These are phyloP conservation scores for Tolypocladium amazonense DNA, from an alignment of 2,329 filamentous ascomycete genomes.

Conservation along the genomic window DNA sequence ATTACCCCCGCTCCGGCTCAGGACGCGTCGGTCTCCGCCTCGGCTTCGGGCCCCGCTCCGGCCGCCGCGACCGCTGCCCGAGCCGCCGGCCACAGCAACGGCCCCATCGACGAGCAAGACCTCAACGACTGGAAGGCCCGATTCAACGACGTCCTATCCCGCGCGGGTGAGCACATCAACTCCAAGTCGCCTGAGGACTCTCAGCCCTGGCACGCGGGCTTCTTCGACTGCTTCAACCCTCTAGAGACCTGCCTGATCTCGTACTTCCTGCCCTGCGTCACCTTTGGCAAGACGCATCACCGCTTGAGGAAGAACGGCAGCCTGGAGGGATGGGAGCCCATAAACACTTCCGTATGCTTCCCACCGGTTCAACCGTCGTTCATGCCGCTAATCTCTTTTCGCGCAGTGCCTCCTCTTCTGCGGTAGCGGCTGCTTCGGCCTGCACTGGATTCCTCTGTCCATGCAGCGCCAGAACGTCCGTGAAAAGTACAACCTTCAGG, in stretches of 20 bases:
- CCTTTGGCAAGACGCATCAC: slow-evolving; percentile 38
- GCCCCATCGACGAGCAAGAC: slow-evolving; percentile 30
- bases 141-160: slow-evolving; percentile 31
- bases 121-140: slow-evolving; percentile 32
- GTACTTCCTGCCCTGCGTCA: slow-evolving; percentile 35
- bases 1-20: neutral
- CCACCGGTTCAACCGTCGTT: neutral
- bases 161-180: slow-evolving; percentile 30
- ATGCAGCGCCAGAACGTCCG: slow-evolving; percentile 35
- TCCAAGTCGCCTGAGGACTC: slow-evolving; percentile 26
- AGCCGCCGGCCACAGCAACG: slow-evolving; percentile 11
- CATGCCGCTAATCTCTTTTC: neutral
- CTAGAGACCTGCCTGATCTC: slow-evolving; percentile 32
- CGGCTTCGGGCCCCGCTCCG: slow-evolving; percentile 19
- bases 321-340: slow-evolving; percentile 31
- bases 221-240: slow-evolving; percentile 35
- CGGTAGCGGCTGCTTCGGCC: slow-evolving; percentile 26
- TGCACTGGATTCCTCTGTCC: slow-evolving; percentile 30
- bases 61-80: slow-evolving; percentile 5
- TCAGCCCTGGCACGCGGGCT: slow-evolving; percentile 25
- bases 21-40: slow-evolving; percentile 18
- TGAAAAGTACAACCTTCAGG: slow-evolving; percentile 32
- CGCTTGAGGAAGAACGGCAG: slow-evolving; percentile 27
- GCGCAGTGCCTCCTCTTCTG: slow-evolving; percentile 31
- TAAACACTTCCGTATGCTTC: slow-evolving; percentile 33